A percentile compares a stretch with the other conserved stretches of the same genome.
phyloP scores from a whole-genome alignment of 176 grass and related monocot species.

The Oryza meridionalis region DNA sequence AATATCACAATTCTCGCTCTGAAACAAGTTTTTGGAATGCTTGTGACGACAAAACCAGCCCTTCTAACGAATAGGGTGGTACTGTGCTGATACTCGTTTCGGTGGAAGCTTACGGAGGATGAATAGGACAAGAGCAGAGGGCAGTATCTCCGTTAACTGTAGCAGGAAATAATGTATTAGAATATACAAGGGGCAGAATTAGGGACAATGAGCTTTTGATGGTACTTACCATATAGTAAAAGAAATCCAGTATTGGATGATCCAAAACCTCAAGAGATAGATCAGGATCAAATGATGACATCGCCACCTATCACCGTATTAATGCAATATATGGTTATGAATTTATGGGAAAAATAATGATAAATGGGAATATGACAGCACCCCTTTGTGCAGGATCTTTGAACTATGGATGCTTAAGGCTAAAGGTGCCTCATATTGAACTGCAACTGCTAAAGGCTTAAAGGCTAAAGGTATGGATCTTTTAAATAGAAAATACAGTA shows the following conservation, averaged over 20 bases:
- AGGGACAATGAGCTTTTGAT: slow-evolving; percentile 28
- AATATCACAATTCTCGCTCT: slow-evolving; percentile 23
- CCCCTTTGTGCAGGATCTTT: neutral
- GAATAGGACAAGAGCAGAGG: slow-evolving; percentile 84
- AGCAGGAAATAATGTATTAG: slow-evolving; percentile 38
- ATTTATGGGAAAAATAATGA: neutral
- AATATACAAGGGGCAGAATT: slow-evolving; percentile 23
- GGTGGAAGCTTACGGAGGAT: slow-evolving; percentile 89
- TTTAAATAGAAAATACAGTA: too few species aligned
- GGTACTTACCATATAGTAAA: slow-evolving; percentile 80
- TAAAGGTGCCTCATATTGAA: neutral
- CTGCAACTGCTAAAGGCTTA: too few species aligned
- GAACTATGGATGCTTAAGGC: neutral
- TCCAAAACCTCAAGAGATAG: slow-evolving; percentile 79
- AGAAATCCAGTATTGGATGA: slow-evolving; percentile 86
- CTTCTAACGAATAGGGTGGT: slow-evolving; percentile 63
- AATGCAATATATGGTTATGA: slow-evolving; percentile 13
- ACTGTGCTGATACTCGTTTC: slow-evolving; percentile 66
- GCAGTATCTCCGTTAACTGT: slow-evolving; percentile 83
- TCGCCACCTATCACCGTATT: slow-evolving; percentile 50
- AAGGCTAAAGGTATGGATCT: too few species aligned
- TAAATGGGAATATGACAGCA: neutral
- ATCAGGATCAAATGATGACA: slow-evolving; percentile 77
- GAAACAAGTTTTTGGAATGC: neutral
- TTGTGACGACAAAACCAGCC: slow-evolving; percentile 3